Evolutionary conservation across 2,329 filamentous ascomycete genomes (phyloP).

Genomic region (Fusarium transvaalense): DNA sequence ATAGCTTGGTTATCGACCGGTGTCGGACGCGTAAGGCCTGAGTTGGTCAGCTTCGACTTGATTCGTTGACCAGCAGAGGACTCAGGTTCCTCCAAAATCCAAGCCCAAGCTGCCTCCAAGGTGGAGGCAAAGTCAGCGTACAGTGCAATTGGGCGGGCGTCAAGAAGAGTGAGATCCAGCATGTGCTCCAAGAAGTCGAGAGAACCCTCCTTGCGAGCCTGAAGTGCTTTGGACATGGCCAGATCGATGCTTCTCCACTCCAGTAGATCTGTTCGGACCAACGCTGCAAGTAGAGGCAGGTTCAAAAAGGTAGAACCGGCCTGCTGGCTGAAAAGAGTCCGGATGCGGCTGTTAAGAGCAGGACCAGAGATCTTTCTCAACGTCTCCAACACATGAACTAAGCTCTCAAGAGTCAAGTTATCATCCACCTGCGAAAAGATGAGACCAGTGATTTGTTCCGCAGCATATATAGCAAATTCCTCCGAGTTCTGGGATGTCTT

Average conservation of each 20-base stretch:
- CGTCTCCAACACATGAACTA: constrained; percentile 72
- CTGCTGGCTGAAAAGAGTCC: constrained; percentile 68
- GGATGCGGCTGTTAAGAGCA: constrained; percentile 66
- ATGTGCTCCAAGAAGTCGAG: constrained; percentile 85
- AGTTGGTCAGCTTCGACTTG: constrained; percentile 69
- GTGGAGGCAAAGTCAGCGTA: constrained; percentile 89
- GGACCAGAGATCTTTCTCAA: constrained; percentile 70
- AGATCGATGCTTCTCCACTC: constrained; percentile 76
- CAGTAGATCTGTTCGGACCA: constrained; percentile 71
- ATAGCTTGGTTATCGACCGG: constrained; percentile 62
- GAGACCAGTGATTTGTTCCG: constrained; percentile 69
- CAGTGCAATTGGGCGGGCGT: constrained; percentile 80
- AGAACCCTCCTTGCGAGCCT: constrained; percentile 76
- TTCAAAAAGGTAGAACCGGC: constrained; percentile 68
- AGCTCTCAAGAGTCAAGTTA: constrained; percentile 69
- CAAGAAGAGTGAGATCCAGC: constrained; percentile 82
- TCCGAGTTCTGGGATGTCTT: constrained; percentile 72
- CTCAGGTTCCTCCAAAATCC: constrained; percentile 80
- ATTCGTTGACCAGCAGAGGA: constrained; percentile 76
- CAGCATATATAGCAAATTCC: constrained; percentile 69
- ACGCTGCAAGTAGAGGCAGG: constrained; percentile 67
- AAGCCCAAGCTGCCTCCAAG: constrained; percentile 82
- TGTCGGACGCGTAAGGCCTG: constrained; percentile 55
- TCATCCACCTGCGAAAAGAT: constrained; percentile 68
- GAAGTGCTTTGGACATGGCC: constrained; percentile 79